These are phyloP conservation scores for Picea abies DNA, from an alignment of 83 land plant genomes.

Conservation along the genomic window DNA sequence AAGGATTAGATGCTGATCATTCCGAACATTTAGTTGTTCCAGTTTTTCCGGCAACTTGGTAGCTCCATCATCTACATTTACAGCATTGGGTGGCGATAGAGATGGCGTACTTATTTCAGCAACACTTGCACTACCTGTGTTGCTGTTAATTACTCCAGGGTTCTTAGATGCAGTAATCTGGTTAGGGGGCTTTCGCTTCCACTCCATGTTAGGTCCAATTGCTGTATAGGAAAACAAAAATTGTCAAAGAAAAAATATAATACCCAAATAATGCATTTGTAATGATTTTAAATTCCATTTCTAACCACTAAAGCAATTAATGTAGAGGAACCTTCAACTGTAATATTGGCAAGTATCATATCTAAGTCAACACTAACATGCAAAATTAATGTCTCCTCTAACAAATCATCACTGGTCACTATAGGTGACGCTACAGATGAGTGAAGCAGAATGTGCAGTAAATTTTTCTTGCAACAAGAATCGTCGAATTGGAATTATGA, in stretches of 20 bases:
- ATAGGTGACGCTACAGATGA: no score
- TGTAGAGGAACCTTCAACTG: not conserved
- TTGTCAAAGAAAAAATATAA: not conserved
- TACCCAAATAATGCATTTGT: not conserved
- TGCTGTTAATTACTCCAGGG: constrained; percentile 18
- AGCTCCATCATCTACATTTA: constrained; percentile 32
- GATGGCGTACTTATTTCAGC: constrained; percentile 21
- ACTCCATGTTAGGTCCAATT: constrained; percentile 57
- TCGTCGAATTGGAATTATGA: no score
- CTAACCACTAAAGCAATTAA: not conserved
- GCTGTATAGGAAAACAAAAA: not conserved
- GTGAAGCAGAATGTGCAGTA: no score
- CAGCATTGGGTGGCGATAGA: constrained; percentile 19
- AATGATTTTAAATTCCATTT: not conserved
- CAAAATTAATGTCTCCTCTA: not conserved
- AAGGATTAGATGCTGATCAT: constrained; percentile 53
- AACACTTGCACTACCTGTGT: constrained; percentile 24
- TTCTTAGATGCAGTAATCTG: constrained; percentile 15
- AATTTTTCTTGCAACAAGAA: no score
- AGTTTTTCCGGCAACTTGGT: constrained; percentile 43
- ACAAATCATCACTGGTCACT: no score
- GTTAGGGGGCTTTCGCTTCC: constrained; percentile 65
- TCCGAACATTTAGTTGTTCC: constrained; percentile 41
- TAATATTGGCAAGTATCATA: not conserved
- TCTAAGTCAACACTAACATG: not conserved